Evolutionary conservation across 2,329 filamentous ascomycete species (phyloP), one percentile per base, ranked within the genome.

Genomic region (Pseudocercospora fijiensis): DNA sequence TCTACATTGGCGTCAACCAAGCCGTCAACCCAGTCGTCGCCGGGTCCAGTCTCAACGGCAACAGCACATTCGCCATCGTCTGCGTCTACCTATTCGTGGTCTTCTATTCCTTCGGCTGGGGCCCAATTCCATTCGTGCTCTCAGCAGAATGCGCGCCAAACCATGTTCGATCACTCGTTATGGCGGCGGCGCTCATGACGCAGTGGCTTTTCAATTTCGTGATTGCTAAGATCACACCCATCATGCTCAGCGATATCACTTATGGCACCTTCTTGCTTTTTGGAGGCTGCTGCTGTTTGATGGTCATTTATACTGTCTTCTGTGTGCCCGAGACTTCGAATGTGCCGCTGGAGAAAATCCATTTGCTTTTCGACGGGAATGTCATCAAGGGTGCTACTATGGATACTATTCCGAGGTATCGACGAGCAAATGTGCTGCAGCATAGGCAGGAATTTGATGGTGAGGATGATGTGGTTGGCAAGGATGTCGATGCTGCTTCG

Each of bases 61-160:
- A 88, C 10, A 88, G 73, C 62, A 78, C 76, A 53, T 79, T 84
- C 56, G 78, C 80, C 8, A 83, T 84, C 73, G 77, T 84, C 58
- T 84, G 82, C 71, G 79, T 84, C 4, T 83, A 83, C 65, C 73
- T 81, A 6, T 81, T 80, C 58, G 79, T 81, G 7, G 77, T 80
- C 9, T 81, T 81, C 69, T 81, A 80, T 71, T 78, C 74, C 2
- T 79, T 80, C 59, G 79, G 74, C 20, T 81, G 79, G 79, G 79
- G 79, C 4, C 79, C 79, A 0, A 78, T 78, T 6, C 78, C 79
- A 0, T 81, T 79, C 63, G 76, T 81, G 18, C 72, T 81, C n/a
- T 73, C 73, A 9, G 77, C 76, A 5, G 79, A 81, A 64, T 65
- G 65, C 41, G 60, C 61, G 55, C 71, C 71, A 11, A 72, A 73